Evolutionary conservation across 345 rosid genomes (phyloP), one percentile per base, ranked within the genome.

Genomic region (Eucalyptus marginata): DNA sequence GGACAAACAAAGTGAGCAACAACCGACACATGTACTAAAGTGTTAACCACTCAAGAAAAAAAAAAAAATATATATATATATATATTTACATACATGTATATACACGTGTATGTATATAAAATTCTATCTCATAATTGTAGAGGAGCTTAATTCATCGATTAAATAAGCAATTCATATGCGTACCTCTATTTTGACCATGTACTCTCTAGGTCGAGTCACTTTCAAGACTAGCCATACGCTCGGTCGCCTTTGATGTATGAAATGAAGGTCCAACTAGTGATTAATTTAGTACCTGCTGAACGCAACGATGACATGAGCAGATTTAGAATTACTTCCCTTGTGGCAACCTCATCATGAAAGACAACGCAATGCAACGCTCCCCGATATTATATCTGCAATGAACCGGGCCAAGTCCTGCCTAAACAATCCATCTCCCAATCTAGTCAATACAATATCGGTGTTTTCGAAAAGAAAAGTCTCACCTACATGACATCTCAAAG

Each of bases 21-120:
- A 36, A 64, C 2, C 8, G 25, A 24, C 62, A 56, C 62, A 56
- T 56, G 62, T 56, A 52, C 24, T 18, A 22, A 56, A 9, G 59
- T 56, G 59, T 24, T 22, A 56, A 56, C 62, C 29, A 22, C 59
- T 56, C 59, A 3, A 22, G 27, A 54, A 54, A 1, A 47, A 40
- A 40, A 40, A 40, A 40, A 40, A 43, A 5, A 43, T 1, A 43
- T 47, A 47, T 47, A 20, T 3, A 54, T 8, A 7, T 8, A 20
- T 7, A 7, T 3, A 18, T 8, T 3, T 7, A 52, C 1, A 49
- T 1, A 46, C 1, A 46, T 9, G 13, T 5, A 49, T 3, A 49
- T 5, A 6, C 56, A 3, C 0, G 56, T 17, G 24, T 7, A 52
- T 52, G 56, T 52, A 52, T 52, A 7, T 52, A 52, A 52, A 18